phyloP scores from a whole-genome alignment of 192 early-diverging fungal species.

The Podila horticola region DNA sequence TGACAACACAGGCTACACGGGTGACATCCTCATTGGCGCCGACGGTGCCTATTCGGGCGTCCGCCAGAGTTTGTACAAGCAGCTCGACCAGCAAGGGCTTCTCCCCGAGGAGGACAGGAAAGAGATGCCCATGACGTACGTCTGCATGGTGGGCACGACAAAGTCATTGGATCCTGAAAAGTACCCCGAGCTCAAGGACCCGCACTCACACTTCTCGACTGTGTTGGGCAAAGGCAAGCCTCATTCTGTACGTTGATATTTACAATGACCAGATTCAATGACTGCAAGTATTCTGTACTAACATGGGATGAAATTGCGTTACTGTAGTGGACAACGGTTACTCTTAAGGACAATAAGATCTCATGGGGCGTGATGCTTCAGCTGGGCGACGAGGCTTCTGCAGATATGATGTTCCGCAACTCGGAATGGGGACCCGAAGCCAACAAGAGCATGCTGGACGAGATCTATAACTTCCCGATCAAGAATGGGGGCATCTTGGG shows the following conservation, averaged over 20 bases:
- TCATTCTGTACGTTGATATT: too few relatives aligned
- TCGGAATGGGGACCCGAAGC: background rate
- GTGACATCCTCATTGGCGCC: conserved; percentile 18
- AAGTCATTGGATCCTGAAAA: background rate
- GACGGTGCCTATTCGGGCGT: conserved; percentile 5
- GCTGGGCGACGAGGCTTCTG: background rate
- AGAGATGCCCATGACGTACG: background rate
- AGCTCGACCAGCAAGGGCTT: background rate
- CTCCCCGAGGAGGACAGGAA: conserved; percentile 3
- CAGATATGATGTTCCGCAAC: background rate
- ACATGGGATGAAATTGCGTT: too few relatives aligned
- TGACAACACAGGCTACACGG: background rate
- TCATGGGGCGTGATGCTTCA: too few relatives aligned
- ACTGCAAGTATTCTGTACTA: too few relatives aligned
- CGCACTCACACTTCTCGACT: too few relatives aligned
- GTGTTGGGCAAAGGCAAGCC: background rate
- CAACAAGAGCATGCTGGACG: background rate
- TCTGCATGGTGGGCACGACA: conserved; percentile 6
- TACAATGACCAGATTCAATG: too few relatives aligned
- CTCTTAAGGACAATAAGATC: too few relatives aligned
- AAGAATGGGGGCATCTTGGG: background rate
- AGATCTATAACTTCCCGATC: background rate
- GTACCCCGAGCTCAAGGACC: background rate
- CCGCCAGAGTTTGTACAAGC: conserved; percentile 15
- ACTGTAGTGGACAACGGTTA: too few relatives aligned